Conservation (phyloP, 768 basidiomycete genomes). For the Leccinellum rugosiceps region DNA sequence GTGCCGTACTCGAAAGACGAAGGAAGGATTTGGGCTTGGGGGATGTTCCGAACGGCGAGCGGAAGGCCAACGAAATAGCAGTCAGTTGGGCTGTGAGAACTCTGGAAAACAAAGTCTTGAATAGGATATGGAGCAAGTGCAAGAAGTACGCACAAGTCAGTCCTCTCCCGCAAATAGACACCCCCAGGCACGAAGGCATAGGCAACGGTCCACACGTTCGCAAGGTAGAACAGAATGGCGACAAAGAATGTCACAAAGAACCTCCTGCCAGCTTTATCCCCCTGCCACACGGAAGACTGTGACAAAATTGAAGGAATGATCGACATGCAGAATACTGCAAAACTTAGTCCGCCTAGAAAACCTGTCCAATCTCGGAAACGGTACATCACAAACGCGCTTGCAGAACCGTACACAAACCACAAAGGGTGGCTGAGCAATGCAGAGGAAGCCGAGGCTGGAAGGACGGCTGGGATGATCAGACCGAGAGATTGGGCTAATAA, state of each 20-base stretch:
- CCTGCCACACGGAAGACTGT: slow-evolving; percentile 37
- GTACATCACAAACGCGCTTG: slow-evolving; percentile 55
- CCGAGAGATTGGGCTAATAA: slow-evolving; percentile 61
- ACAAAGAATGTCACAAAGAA: slow-evolving; percentile 57
- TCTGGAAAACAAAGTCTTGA: slow-evolving; percentile 29
- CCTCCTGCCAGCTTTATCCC: slow-evolving; percentile 43
- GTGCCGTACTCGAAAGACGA: slow-evolving; percentile 18
- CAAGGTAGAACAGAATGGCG: slow-evolving; percentile 60
- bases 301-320: slow-evolving; percentile 54
- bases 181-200: slow-evolving; percentile 91
- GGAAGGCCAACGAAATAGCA: slow-evolving; percentile 48
- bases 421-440: slow-evolving; percentile 42
- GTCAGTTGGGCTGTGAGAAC: slow-evolving; percentile 53
- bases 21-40: background rate
- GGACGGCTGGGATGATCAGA: slow-evolving; percentile 39
- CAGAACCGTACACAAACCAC: slow-evolving; percentile 55
- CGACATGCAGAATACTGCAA: slow-evolving; percentile 64
- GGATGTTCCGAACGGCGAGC: slow-evolving; percentile 30
- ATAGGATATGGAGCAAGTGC: background rate
- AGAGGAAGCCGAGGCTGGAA: slow-evolving; percentile 18
- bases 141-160: slow-evolving; percentile 54
- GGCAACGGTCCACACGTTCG: slow-evolving; percentile 80
- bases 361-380: slow-evolving; percentile 63
- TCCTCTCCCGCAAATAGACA: slow-evolving; percentile 68
- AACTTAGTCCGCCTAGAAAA: slow-evolving; percentile 61